A percentile compares a stretch with the other conserved stretches of the same genome.
Evolutionary conservation across 2,329 filamentous ascomycete genomes (phyloP).

Genomic region (Phialophora chinensis): DNA sequence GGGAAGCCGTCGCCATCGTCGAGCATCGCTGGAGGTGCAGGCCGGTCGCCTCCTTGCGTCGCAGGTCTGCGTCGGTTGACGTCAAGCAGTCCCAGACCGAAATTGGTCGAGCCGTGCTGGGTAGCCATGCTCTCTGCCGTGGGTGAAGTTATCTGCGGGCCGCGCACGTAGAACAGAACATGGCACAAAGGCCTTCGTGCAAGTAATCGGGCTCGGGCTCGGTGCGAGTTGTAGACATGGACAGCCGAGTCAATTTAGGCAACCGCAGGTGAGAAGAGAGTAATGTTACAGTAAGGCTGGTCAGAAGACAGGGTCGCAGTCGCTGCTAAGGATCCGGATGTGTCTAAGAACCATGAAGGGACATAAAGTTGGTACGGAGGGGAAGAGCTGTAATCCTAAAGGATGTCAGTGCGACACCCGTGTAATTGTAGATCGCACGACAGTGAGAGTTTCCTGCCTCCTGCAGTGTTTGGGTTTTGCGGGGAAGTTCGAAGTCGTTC

Average conservation of each 20-base stretch:
- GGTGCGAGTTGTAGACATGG: constrained; percentile 1
- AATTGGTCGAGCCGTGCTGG: constrained; percentile 19
- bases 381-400: neutral
- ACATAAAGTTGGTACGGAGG: neutral
- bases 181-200: constrained; percentile 2
- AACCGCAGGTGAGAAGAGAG: neutral
- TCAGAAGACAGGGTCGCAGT: neutral
- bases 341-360: neutral
- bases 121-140: constrained; percentile 25
- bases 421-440: neutral
- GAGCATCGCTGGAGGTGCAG: constrained; percentile 12
- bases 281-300: neutral
- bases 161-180: constrained; percentile 16
- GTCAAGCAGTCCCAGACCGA: constrained; percentile 26
- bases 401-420: neutral
- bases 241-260: neutral
- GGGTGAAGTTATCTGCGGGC: constrained; percentile 18
- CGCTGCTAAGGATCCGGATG: neutral
- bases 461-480: neutral
- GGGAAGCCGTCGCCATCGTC: constrained; percentile 20
- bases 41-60: constrained; percentile 27
- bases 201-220: neutral
- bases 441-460: neutral
- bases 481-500: neutral
- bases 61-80: constrained; percentile 23